These are phyloP conservation scores for Pochonia chlamydosporia DNA, from an alignment of 2,329 filamentous ascomycete genomes.

Conservation along the genomic window DNA sequence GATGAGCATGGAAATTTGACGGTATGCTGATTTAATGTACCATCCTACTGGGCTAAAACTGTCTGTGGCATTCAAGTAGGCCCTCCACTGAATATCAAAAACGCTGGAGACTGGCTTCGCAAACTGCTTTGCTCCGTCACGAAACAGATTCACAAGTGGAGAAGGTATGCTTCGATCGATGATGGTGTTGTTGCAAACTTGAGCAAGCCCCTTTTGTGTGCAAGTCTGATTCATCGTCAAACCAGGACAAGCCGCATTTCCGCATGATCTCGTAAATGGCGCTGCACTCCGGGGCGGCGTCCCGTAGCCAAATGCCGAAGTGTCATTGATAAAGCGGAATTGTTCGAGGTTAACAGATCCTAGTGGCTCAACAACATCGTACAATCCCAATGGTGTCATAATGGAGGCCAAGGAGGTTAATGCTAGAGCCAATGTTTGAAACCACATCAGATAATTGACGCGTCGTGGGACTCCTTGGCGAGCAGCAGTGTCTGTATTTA, in stretches of 20 bases:
- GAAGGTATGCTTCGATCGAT: slow-evolving; percentile 1
- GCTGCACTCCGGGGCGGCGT: too few relatives aligned
- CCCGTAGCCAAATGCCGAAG: too few relatives aligned
- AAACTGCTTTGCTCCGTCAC: not conserved
- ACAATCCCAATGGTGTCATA: slow-evolving; percentile 6
- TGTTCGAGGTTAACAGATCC: not conserved
- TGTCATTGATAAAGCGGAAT: slow-evolving; percentile 1
- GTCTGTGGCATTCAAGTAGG: slow-evolving; percentile 1
- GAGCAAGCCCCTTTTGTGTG: not conserved
- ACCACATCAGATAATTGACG: not conserved
- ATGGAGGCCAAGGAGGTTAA: slow-evolving; percentile 3
- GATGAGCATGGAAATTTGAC: slow-evolving; percentile 18
- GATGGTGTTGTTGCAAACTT: not conserved
- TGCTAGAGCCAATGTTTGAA: not conserved
- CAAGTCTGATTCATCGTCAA: not conserved
- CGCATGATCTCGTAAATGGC: not conserved
- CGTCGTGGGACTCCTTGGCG: not conserved
- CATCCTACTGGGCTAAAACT: not conserved
- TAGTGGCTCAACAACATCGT: slow-evolving; percentile 1
- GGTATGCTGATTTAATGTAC: slow-evolving; percentile 3
- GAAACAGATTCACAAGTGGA: not conserved
- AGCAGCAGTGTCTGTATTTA: not conserved
- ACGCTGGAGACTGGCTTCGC: slow-evolving; percentile 30
- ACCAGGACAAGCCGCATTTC: not conserved
- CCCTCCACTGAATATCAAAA: slow-evolving; percentile 34